Percentiles rank a stretch among this genome's conserved stretches.
These are phyloP conservation scores for Agarophyton chilense DNA, from an alignment of 23 red algal species.

Conservation along the genomic window DNA sequence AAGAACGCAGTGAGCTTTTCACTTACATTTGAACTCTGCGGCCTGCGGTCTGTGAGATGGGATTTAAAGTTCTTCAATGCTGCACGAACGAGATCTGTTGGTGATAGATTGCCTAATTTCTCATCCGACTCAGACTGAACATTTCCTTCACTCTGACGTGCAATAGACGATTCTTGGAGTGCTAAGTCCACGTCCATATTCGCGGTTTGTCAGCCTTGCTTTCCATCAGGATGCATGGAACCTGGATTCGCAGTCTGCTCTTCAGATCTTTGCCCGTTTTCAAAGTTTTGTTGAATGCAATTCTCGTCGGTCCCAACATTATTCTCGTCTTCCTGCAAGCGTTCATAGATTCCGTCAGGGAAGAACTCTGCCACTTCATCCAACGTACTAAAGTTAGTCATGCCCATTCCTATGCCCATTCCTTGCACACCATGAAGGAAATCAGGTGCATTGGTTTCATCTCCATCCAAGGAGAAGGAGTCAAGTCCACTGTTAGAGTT, in stretches of 20 bases:
- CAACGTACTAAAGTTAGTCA: slow-evolving; percentile 41
- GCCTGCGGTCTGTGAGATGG: too few relatives aligned
- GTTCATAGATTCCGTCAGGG: too few relatives aligned
- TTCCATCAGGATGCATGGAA: neutral
- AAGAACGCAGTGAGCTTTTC: slow-evolving; percentile 8
- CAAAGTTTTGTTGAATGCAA: neutral
- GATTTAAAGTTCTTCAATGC: too few relatives aligned
- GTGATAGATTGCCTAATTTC: too few relatives aligned
- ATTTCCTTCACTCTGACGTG: too few relatives aligned
- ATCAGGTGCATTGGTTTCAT: neutral
- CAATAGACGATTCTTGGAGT: too few relatives aligned
- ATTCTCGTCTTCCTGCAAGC: too few relatives aligned
- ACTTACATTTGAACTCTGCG: neutral
- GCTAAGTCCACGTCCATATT: slow-evolving; percentile 53
- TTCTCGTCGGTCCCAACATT: too few relatives aligned
- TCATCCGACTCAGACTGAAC: too few relatives aligned
- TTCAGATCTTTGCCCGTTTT: neutral
- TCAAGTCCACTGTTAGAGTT: neutral
- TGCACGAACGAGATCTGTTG: too few relatives aligned
- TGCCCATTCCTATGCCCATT: too few relatives aligned
- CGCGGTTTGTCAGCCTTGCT: neutral
- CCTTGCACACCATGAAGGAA: slow-evolving; percentile 5
- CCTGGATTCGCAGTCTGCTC: neutral
- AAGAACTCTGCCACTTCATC: slow-evolving; percentile 55
- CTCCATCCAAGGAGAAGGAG: too few relatives aligned